Evolutionary conservation across 805 yeast species (phyloP).

Genomic region (Zygosaccharomyces rouxii): DNA sequence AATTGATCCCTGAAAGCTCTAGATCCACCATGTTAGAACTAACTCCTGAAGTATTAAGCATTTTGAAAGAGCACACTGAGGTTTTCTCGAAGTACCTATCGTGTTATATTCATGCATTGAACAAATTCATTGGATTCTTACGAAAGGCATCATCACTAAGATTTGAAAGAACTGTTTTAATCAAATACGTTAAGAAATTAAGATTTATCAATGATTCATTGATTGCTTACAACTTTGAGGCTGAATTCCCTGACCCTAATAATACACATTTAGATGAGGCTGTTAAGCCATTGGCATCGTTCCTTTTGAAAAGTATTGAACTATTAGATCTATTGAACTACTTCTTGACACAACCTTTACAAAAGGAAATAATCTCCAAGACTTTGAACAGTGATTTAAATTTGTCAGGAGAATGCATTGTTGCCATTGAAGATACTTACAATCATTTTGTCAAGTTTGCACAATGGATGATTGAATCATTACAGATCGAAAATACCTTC

Average conservation of each 20-base stretch:
- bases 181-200: constrained; percentile 35
- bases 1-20: background rate
- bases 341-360: constrained; percentile 31
- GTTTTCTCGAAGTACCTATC: constrained; percentile 27
- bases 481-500: constrained; percentile 18
- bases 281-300: constrained; percentile 22
- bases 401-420: constrained; percentile 22
- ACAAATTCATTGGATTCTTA: constrained; percentile 31
- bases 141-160: constrained; percentile 31
- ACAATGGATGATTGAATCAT: constrained; percentile 35
- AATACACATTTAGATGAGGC: constrained; percentile 8
- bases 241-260: background rate
- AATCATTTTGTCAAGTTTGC: constrained; percentile 34
- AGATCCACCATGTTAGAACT: constrained; percentile 1
- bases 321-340: constrained; percentile 31
- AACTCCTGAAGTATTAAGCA: constrained; percentile 4
- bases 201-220: constrained; percentile 33
- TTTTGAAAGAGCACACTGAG: constrained; percentile 8
- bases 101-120: constrained; percentile 29
- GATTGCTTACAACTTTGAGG: constrained; percentile 9
- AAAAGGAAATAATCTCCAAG: constrained; percentile 34
- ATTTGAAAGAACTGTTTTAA: constrained; percentile 33
- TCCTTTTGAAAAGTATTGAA: constrained; percentile 28
- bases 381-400: constrained; percentile 30
- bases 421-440: constrained; percentile 28